These are phyloP conservation scores for Fagopyrum tataricum DNA, from an alignment of 148 eudicot genomes.

Conservation along the genomic window DNA sequence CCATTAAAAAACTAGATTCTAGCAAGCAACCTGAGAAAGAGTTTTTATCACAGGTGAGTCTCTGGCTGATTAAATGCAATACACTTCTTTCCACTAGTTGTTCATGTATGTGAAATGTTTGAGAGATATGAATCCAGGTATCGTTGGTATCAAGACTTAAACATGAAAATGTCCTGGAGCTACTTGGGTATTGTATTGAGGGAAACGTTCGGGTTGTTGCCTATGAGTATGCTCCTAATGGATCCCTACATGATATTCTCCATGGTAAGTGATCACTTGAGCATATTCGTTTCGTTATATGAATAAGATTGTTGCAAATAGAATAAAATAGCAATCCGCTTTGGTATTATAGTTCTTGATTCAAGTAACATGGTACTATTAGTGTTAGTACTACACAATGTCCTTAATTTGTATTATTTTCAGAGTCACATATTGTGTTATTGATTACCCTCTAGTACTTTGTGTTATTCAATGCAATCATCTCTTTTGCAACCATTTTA, in stretches of 20 bases:
- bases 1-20: constrained; percentile 67
- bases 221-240: constrained; percentile 71
- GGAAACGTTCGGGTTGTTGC: constrained; percentile 57
- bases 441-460: too few relatives aligned
- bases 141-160: constrained; percentile 68
- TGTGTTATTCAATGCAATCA: too few relatives aligned
- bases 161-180: constrained; percentile 64
- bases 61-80: not conserved
- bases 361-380: not conserved
- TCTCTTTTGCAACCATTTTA: too few relatives aligned
- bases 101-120: constrained; percentile 11
- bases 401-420: too few relatives aligned
- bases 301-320: not conserved
- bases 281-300: not conserved
- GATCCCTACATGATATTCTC: constrained; percentile 78
- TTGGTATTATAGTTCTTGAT: not conserved
- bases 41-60: constrained; percentile 56
- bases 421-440: too few relatives aligned
- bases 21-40: constrained; percentile 74
- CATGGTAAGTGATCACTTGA: constrained; percentile 41
- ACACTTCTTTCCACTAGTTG: not conserved
- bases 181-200: constrained; percentile 65
- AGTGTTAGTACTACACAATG: too few relatives aligned
- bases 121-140: constrained; percentile 29
- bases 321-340: not conserved